phyloP scores from a whole-genome alignment of 495 filamentous ascomycete species.

The Aspergillus incahuasiensis region DNA sequence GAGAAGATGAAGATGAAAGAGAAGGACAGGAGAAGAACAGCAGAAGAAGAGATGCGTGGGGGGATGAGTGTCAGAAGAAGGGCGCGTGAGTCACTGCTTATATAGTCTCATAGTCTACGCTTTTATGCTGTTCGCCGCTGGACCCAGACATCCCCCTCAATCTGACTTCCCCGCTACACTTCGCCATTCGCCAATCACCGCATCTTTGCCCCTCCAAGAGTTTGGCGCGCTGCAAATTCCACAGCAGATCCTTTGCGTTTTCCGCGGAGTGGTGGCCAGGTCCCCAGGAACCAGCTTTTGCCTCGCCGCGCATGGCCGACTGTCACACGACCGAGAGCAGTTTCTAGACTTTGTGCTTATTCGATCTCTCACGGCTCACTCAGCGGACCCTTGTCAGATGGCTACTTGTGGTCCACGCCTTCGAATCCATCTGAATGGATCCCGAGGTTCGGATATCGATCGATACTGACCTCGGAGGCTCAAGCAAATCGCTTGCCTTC shows the following conservation, averaged over 20 bases:
- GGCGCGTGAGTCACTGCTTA: background rate
- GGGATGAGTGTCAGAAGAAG: background rate
- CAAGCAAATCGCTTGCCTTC: background rate
- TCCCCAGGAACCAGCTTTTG: background rate
- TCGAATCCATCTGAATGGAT: background rate
- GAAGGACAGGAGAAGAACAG: constrained; percentile 16
- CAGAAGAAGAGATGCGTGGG: background rate
- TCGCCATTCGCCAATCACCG: constrained; percentile 16
- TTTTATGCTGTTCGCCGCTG: background rate
- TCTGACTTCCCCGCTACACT: constrained; percentile 5
- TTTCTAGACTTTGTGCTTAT: background rate
- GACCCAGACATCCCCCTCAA: background rate
- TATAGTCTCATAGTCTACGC: background rate
- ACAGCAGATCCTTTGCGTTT: constrained; percentile 9
- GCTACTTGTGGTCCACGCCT: background rate
- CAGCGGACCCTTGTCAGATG: background rate
- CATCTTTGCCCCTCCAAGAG: constrained; percentile 14
- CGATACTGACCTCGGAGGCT: background rate
- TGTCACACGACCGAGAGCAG: background rate
- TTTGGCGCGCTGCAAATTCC: constrained; percentile 4
- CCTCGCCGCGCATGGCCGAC: background rate
- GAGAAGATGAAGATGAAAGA: constrained; percentile 3
- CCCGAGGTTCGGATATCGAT: background rate
- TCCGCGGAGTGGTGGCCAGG: constrained; percentile 10
- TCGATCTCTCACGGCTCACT: background rate